A percentile compares a stretch with the other conserved stretches of the same genome.
Conservation (phyloP, 257 asterid species). For the Nicotiana sylvestris region DNA sequence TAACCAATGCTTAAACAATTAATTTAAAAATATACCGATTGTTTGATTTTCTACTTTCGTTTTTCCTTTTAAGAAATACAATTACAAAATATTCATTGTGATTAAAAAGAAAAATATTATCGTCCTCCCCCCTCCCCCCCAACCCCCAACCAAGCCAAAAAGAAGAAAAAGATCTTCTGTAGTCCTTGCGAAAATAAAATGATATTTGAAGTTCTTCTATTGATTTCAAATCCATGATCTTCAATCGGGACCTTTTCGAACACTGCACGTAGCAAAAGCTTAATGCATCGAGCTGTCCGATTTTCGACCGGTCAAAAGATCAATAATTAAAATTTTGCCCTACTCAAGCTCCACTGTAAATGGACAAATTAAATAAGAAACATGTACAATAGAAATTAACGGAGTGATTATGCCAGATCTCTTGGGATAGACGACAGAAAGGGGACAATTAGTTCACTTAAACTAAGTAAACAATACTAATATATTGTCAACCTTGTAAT, state of each 20-base stretch:
- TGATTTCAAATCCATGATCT: too few relatives aligned
- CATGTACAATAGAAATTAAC: not conserved
- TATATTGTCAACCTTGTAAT: slow-evolving; percentile 1
- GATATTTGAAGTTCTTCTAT: not conserved
- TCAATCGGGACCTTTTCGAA: too few relatives aligned
- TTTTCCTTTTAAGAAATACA: too few relatives aligned
- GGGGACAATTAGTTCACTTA: slow-evolving; percentile 5
- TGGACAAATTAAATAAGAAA: too few relatives aligned
- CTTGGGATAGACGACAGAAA: not conserved
- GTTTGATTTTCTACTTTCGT: too few relatives aligned
- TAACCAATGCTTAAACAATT: not conserved
- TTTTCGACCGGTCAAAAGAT: not conserved
- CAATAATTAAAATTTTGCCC: not conserved
- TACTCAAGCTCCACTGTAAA: not conserved
- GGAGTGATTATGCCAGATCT: not conserved
- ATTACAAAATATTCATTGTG: too few relatives aligned
- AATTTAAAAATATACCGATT: not conserved
- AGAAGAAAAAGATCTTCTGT: not conserved
- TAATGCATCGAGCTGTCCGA: too few relatives aligned
- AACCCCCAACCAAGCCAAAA: not conserved
- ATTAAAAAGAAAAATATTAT: not conserved
- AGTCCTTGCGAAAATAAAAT: not conserved
- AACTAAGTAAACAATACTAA: not conserved
- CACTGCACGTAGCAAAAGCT: too few relatives aligned
- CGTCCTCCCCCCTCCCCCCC: too few relatives aligned